These are phyloP conservation scores for Theileria parva DNA, from an alignment of 169 alveolate species.

Conservation along the genomic window DNA sequence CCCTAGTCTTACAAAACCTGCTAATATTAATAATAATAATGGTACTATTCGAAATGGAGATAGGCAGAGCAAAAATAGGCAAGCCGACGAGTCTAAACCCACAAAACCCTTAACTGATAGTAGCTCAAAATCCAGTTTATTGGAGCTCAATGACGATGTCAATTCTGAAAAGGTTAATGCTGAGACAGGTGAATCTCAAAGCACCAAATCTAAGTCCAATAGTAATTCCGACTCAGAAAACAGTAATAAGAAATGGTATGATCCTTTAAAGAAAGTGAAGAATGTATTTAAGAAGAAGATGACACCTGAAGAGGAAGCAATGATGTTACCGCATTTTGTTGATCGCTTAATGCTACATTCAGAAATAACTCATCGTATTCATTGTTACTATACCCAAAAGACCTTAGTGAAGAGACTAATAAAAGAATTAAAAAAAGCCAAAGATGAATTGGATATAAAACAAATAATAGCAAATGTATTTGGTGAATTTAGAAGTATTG, in stretches of 20 bases:
- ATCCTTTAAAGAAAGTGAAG: background rate
- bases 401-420: slow-evolving; percentile 18
- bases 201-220: background rate
- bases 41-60: too few relatives aligned
- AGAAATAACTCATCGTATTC: slow-evolving; percentile 63
- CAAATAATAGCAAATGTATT: slow-evolving; percentile 22
- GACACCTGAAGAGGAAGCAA: slow-evolving; percentile 25
- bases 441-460: background rate
- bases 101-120: background rate
- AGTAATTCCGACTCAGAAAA: background rate
- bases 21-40: too few relatives aligned
- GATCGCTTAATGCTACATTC: slow-evolving; percentile 52
- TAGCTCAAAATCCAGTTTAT: background rate
- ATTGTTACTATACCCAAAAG: slow-evolving; percentile 54
- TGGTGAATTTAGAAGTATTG: slow-evolving; percentile 25
- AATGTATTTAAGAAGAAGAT: background rate
- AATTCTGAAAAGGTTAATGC: background rate
- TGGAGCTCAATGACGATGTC: background rate
- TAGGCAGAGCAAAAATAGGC: background rate
- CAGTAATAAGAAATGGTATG: slow-evolving; percentile 1
- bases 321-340: slow-evolving; percentile 28
- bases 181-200: background rate
- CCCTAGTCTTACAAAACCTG: too few relatives aligned
- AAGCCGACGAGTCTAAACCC: background rate
- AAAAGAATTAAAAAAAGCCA: slow-evolving; percentile 20